A percentile compares a stretch with the other conserved stretches of the same genome.
Evolutionary conservation across 371 early-diverging fungal genomes (phyloP).

Genomic region (Umbelopsis sp.): DNA sequence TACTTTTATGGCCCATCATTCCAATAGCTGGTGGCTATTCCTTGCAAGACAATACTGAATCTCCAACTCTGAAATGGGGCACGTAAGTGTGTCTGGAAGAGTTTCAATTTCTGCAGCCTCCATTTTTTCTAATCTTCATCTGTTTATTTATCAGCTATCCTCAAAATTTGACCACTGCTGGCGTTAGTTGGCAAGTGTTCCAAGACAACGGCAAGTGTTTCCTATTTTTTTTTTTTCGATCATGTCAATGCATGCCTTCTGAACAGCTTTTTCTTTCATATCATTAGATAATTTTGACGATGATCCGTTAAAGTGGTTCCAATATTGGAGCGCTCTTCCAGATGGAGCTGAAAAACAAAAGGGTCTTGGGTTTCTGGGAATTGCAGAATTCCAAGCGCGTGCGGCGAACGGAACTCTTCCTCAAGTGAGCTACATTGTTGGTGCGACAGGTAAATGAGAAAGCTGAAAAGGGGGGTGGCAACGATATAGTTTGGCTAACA

Average conservation of each 20-base stretch:
- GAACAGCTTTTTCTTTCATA: neutral
- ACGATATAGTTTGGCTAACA: neutral
- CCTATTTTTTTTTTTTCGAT: neutral
- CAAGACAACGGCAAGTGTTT: constrained; percentile 32
- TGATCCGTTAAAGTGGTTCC: constrained; percentile 13
- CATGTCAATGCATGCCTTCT: no score
- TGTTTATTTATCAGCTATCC: constrained; percentile 21
- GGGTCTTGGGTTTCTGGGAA: constrained; percentile 32
- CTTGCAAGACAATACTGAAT: constrained; percentile 30
- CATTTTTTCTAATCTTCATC: neutral
- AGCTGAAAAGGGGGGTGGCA: neutral
- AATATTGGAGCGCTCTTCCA: constrained; percentile 28
- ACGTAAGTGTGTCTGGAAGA: constrained; percentile 9
- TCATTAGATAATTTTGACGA: constrained; percentile 14
- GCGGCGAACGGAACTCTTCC: constrained; percentile 37
- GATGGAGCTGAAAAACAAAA: constrained; percentile 31
- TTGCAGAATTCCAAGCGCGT: constrained; percentile 28
- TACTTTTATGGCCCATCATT: neutral
- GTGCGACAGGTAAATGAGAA: neutral
- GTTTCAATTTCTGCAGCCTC: neutral
- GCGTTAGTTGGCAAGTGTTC: constrained; percentile 32
- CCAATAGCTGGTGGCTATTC: neutral
- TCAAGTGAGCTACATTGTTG: constrained; percentile 27
- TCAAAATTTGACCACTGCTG: constrained; percentile 28
- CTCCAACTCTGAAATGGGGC: constrained; percentile 22